Percentiles rank a stretch among this genome's conserved stretches.
These are phyloP conservation scores for Aspergillus cavernicola DNA, from an alignment of 495 filamentous ascomycete species.

Conservation along the genomic window DNA sequence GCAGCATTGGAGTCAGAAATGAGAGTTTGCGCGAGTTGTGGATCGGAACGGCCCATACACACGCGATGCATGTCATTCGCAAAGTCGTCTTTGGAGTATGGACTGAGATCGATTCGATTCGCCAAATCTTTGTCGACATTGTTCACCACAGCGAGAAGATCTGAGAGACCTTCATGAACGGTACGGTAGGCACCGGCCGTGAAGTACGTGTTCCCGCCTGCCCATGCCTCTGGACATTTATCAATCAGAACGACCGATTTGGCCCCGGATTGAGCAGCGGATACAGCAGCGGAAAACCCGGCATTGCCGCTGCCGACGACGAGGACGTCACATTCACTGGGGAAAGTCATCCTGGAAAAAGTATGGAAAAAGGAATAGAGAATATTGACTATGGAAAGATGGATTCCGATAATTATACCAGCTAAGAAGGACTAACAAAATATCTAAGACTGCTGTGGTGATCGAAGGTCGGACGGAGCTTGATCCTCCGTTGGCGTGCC, in stretches of 20 bases:
- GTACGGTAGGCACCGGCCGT: constrained; percentile 54
- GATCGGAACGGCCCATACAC: constrained; percentile 38
- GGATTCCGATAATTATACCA: no score
- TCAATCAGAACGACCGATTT: constrained; percentile 47
- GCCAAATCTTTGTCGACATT: constrained; percentile 32
- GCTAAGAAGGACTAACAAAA: no score
- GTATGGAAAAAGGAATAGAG: no score
- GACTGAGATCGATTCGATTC: no score
- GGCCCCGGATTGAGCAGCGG: constrained; percentile 34
- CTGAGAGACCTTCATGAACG: constrained; percentile 38
- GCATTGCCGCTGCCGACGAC: constrained; percentile 56
- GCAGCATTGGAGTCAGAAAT: neutral
- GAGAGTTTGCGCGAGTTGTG: constrained; percentile 28
- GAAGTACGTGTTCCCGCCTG: constrained; percentile 55
- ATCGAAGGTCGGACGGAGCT: no score
- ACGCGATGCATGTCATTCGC: constrained; percentile 48
- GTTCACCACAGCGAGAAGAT: constrained; percentile 44
- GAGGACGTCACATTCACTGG: constrained; percentile 47
- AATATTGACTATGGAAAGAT: no score
- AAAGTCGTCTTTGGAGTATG: no score
- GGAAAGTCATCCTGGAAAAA: no score
- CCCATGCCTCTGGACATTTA: constrained; percentile 47
- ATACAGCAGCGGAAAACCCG: constrained; percentile 51
- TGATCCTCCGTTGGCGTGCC: no score
- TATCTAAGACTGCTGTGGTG: no score